Conservation (phyloP, 129 eudicot species). For the Pseudognaphalium luteoalbum region DNA sequence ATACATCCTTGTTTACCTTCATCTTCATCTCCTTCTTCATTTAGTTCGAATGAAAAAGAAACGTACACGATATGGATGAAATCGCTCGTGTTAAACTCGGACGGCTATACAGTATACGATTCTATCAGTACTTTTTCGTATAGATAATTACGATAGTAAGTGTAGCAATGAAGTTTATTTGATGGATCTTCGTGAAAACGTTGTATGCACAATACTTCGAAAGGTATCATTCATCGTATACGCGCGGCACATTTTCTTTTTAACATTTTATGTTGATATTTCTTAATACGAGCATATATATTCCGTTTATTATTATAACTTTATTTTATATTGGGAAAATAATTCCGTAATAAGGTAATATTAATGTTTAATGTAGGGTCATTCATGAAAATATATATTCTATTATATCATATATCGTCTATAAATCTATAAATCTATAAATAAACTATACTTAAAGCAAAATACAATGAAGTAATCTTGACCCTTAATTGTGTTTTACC, state of each 20-base stretch:
- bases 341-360: too few relatives aligned
- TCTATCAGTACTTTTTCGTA: slow-evolving; percentile 57
- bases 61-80: slow-evolving; percentile 77
- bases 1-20: slow-evolving; percentile 40
- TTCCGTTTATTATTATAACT: too few relatives aligned
- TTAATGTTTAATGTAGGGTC: too few relatives aligned
- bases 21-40: slow-evolving; percentile 25
- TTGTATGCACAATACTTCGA: slow-evolving; percentile 49
- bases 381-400: too few relatives aligned
- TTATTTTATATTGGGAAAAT: too few relatives aligned
- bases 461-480: too few relatives aligned
- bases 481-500: too few relatives aligned
- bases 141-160: slow-evolving; percentile 64
- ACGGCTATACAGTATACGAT: slow-evolving; percentile 63
- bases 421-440: too few relatives aligned
- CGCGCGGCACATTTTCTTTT: background rate
- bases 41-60: slow-evolving; percentile 38
- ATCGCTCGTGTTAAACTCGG: slow-evolving; percentile 65
- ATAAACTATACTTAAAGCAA: too few relatives aligned
- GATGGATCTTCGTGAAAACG: slow-evolving; percentile 71
- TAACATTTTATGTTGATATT: background rate
- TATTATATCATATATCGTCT: too few relatives aligned
- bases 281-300: too few relatives aligned
- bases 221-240: too few relatives aligned
- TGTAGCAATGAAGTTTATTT: slow-evolving; percentile 55